A percentile compares a stretch with the other conserved stretches of the same genome.
These are phyloP conservation scores for Micractinium conductrix DNA, from an alignment of 139 green algal species.

Conservation along the genomic window DNA sequence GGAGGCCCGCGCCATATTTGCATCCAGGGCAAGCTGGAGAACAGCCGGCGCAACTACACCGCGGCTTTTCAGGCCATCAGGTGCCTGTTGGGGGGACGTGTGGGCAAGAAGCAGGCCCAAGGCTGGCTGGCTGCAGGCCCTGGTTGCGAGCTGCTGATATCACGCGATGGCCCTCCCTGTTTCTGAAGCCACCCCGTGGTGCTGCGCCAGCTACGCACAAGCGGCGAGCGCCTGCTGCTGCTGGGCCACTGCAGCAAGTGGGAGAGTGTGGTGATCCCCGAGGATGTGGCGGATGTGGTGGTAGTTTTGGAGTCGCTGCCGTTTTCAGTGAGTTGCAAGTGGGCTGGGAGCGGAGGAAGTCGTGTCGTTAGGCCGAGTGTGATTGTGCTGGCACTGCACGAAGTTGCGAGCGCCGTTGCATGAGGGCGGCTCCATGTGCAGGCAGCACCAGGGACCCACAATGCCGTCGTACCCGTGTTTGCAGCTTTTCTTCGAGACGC, in stretches of 20 bases:
- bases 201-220: constrained; percentile 17
- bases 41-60: constrained; percentile 29
- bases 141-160: too few relatives aligned
- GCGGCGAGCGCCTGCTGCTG: constrained; percentile 32
- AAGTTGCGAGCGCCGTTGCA: too few relatives aligned
- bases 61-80: constrained; percentile 19
- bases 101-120: too few relatives aligned
- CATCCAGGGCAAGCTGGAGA: constrained; percentile 37
- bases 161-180: too few relatives aligned
- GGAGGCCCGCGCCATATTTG: not conserved
- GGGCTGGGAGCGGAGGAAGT: not conserved
- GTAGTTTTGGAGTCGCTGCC: constrained; percentile 27
- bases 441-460: too few relatives aligned
- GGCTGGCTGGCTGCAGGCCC: too few relatives aligned
- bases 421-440: too few relatives aligned
- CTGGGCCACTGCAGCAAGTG: constrained; percentile 17
- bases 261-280: constrained; percentile 9
- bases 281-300: constrained; percentile 10
- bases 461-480: not conserved
- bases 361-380: not conserved
- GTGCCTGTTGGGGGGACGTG: not conserved
- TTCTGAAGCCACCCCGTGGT: constrained; percentile 22
- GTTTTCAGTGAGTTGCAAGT: not conserved
- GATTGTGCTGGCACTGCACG: not conserved
- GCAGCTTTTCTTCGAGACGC: constrained; percentile 33